Base-by-base conservation (phyloP, 164 flowering plant species). In the Tinospora cordifolia region DNA sequence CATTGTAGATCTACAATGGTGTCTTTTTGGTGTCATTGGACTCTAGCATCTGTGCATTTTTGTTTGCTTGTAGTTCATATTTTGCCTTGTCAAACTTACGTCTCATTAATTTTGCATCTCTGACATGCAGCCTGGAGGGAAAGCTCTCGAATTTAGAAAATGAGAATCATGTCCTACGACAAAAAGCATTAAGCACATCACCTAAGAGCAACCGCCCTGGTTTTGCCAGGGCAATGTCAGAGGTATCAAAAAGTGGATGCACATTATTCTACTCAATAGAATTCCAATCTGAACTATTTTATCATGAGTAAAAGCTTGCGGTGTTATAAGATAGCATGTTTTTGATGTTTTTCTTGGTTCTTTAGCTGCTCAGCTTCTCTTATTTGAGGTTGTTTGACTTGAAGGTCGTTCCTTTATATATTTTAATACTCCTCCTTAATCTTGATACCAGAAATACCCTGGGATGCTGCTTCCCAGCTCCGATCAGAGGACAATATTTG, bases 81-180 rank as follows among this genome's bases (percentile, higher is more conserved):
- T 67, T 66, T 72, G 59, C 68, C 39, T 24, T 34, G 19, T 47
- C 41, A 0, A 0, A 13, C 46, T 63, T 24, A 14, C 21, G 58
- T 65, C 34, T 67, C 24, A 69, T 15, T 47, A 21, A 19, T 47
- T 68, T 54, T 72, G 21, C 67, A 66, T 65, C 17, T 71, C 36
- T 57, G 8, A 22, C 58, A 58, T 36, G 6, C 76, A 95, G 99
- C 73, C 74, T 92, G 79, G 91, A 90, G 83, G 96, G 84, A 77
- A 95, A 95, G 82, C 84, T 88, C 40, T 80, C 88, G 34, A 84
- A 74, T 76, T 62, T 88, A 39, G 93, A 95, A 75, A 80, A 86
- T 68, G 99, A 92, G 78, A 95, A 91, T 84, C 98, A 79, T 77
- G 85, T 92, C 30, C 80, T 95, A 39, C 82, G 97, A 25, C 98